Base-by-base conservation (phyloP, 2,329 filamentous ascomycete species). In the Penicillium aurantiogriseum region DNA sequence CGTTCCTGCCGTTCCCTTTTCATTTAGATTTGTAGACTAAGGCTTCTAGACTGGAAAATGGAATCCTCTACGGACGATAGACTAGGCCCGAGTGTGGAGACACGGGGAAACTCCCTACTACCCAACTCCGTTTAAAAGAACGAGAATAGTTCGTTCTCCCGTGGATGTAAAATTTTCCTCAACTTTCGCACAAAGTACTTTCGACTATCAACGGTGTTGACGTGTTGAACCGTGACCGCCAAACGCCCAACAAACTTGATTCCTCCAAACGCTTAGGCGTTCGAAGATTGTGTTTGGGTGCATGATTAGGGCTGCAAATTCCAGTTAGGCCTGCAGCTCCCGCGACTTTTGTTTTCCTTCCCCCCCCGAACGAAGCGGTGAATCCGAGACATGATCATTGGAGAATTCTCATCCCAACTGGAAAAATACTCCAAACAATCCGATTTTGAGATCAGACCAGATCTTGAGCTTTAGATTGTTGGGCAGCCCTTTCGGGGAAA, bases 221-320 rank as follows among this genome's bases (percentile, higher is more conserved):
- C 56, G 59, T 61, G 56, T 59, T 49, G 39, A 19, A 35, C 21
- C 29, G 44, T 59, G 43, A 59, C 55, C 58, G 54, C 54, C 51
- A 52, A 46, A 45, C 46, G 51, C 43, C 44, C 33, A 43, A 48
- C 44, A 31, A 43, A 25, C 21, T 7, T 31, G 47, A 58, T 58
- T 53, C 46, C 39, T 27, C 45, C 21, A 40, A 25, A n/a, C 19
- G 13, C 29, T 35, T 33, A 13, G 31, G 44, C 36, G 2, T 27
- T 35, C 33, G 15, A 38, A 33, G 39, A 46, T 25, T 44, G n/a
- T 47, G 44, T 49, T 49, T 54, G 43, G 51, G 25, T 31, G 25
- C 48, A 51, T 50, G 35, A 54, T 54, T 31, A 49, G 44, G 51
- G 51, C 35, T 48, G 17, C 27, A 45, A 45, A 44, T 54, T 49